A percentile compares a stretch with the other conserved stretches of the same genome.
These are phyloP conservation scores for Erysiphe neolycopersici DNA, from an alignment of 2,329 filamentous ascomycete species.

Conservation along the genomic window DNA sequence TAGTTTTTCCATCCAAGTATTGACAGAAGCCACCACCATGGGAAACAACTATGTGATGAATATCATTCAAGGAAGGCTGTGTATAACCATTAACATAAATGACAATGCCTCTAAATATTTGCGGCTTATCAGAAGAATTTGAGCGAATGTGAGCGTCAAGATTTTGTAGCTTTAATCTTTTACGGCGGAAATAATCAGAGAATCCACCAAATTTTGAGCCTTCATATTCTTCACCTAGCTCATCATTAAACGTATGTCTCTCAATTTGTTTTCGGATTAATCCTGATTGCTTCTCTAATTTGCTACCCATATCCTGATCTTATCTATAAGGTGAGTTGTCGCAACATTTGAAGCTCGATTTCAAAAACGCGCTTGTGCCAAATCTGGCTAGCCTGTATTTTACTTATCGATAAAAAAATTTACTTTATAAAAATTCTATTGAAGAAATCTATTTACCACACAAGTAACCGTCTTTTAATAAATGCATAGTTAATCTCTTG, in stretches of 20 bases:
- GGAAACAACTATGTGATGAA: slow-evolving; percentile 67
- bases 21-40: slow-evolving; percentile 91
- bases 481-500: too few relatives aligned
- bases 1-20: slow-evolving; percentile 83
- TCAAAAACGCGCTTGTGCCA: background rate
- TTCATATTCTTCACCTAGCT: slow-evolving; percentile 77
- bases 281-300: slow-evolving; percentile 35
- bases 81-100: slow-evolving; percentile 91
- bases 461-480: too few relatives aligned
- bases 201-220: slow-evolving; percentile 74
- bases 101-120: slow-evolving; percentile 74
- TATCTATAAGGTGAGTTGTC: background rate
- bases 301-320: slow-evolving; percentile 24
- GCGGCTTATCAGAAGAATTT: slow-evolving; percentile 39
- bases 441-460: too few relatives aligned
- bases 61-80: slow-evolving; percentile 68
- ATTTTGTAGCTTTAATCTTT: slow-evolving; percentile 95
- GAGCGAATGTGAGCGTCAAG: slow-evolving; percentile 60
- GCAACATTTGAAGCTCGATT: background rate
- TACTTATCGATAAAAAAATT: background rate
- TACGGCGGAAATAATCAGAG: slow-evolving; percentile 72
- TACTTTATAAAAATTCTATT: background rate
- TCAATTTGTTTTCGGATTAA: slow-evolving; percentile 34
- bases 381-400: background rate
- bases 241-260: slow-evolving; percentile 45